Percentiles rank a stretch among this genome's conserved stretches.
phyloP scores from a whole-genome alignment of 192 early-diverging fungal species.

The Coemansia umbellata region DNA sequence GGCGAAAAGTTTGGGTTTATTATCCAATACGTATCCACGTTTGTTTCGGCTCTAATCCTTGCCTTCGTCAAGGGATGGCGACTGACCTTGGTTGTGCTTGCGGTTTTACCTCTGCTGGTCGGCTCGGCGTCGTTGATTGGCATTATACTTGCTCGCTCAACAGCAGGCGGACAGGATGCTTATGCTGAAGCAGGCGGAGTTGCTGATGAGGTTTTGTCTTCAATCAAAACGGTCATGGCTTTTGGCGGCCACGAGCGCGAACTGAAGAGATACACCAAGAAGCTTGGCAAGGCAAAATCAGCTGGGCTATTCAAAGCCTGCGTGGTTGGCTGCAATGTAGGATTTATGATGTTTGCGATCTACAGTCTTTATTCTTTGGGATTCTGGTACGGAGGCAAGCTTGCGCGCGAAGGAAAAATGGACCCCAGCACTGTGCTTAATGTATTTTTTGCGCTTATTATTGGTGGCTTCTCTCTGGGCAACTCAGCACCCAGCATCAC shows the following conservation, averaged over 20 bases:
- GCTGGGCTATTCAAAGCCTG: constrained; percentile 61
- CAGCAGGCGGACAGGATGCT: constrained; percentile 56
- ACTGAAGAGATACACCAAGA: constrained; percentile 54
- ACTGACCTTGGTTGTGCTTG: constrained; percentile 76
- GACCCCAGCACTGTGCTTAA: constrained; percentile 59
- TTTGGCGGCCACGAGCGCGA: constrained; percentile 79
- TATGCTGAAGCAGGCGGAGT: constrained; percentile 83
- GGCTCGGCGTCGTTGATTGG: constrained; percentile 55
- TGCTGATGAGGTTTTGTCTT: constrained; percentile 78
- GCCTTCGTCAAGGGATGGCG: constrained; percentile 80
- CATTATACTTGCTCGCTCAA: constrained; percentile 47
- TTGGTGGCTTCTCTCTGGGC: constrained; percentile 74
- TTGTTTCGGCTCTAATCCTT: constrained; percentile 69
- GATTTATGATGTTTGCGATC: constrained; percentile 68
- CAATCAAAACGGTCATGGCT: constrained; percentile 83
- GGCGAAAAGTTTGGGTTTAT: constrained; percentile 78
- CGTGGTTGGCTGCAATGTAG: constrained; percentile 64
- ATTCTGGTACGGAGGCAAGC: constrained; percentile 76
- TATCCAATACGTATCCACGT: constrained; percentile 60
- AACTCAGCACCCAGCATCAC: constrained; percentile 69
- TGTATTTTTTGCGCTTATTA: constrained; percentile 86
- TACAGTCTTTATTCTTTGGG: constrained; percentile 75
- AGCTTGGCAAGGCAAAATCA: constrained; percentile 60
- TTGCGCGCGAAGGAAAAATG: constrained; percentile 55
- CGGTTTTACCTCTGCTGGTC: constrained; percentile 71